These are phyloP conservation scores for Lachnellula arida DNA, from an alignment of 2,329 filamentous ascomycete species.

Conservation along the genomic window DNA sequence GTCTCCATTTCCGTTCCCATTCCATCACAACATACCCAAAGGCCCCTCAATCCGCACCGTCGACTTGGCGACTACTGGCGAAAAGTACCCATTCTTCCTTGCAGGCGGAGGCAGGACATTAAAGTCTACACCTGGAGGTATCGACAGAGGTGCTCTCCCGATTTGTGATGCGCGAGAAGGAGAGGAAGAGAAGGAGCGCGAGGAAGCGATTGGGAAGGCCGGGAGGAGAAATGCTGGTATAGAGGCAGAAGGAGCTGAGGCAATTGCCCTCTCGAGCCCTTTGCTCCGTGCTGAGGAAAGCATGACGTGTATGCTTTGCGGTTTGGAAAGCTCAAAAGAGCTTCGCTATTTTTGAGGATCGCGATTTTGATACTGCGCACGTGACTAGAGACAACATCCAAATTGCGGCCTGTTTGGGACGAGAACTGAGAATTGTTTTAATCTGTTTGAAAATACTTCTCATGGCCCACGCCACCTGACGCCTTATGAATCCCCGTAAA, in stretches of 20 bases:
- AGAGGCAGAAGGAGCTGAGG: constrained; percentile 44
- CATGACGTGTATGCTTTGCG: constrained; percentile 43
- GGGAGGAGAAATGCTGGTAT: constrained; percentile 71
- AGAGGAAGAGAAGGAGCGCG: constrained; percentile 67
- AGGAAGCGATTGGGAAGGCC: constrained; percentile 52
- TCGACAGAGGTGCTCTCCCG: constrained; percentile 71
- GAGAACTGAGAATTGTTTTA: no score
- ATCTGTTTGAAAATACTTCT: no score
- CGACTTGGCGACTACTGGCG: constrained; percentile 54
- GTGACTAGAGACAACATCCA: background rate
- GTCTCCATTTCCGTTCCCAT: background rate
- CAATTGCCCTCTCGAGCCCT: constrained; percentile 53
- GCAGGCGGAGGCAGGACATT: constrained; percentile 55
- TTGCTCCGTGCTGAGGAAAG: constrained; percentile 59
- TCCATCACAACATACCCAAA: constrained; percentile 50
- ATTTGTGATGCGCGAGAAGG: constrained; percentile 70
- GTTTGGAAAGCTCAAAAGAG: background rate
- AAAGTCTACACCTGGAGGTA: constrained; percentile 81
- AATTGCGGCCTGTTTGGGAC: background rate
- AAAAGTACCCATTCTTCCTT: constrained; percentile 14
- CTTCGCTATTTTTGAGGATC: background rate
- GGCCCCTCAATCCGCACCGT: constrained; percentile 76
- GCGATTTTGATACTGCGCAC: background rate
- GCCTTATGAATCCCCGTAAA: no score
- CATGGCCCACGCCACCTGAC: no score